phyloP scores from a whole-genome alignment of 164 flowering plant genomes.

The Vitis labrusca region DNA sequence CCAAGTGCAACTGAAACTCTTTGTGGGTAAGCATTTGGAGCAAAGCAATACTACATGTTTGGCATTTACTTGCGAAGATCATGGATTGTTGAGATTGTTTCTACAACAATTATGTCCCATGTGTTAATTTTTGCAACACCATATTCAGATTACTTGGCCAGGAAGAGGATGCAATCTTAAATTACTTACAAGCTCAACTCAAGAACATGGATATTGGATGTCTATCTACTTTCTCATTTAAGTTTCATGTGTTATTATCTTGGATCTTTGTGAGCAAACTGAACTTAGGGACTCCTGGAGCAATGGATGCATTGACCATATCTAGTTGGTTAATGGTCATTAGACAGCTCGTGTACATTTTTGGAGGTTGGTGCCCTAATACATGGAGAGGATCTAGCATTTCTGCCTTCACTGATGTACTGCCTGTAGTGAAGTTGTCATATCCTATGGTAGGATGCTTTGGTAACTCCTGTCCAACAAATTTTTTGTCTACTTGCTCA shows the following conservation, averaged over 20 bases:
- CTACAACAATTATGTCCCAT: slow-evolving; percentile 15
- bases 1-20: slow-evolving; percentile 34
- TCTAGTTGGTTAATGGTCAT: slow-evolving; percentile 10
- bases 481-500: too few relatives aligned
- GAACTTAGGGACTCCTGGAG: slow-evolving; percentile 20
- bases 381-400: slow-evolving; percentile 28
- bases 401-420: slow-evolving; percentile 23
- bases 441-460: slow-evolving; percentile 29
- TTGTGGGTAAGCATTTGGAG: slow-evolving; percentile 40
- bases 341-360: slow-evolving; percentile 18
- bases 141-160: slow-evolving; percentile 15
- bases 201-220: slow-evolving; percentile 22
- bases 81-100: slow-evolving; percentile 17
- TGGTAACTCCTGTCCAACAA: slow-evolving; percentile 12
- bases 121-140: slow-evolving; percentile 9
- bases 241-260: slow-evolving; percentile 17
- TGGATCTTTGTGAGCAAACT: slow-evolving; percentile 21
- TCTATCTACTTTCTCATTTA: slow-evolving; percentile 11
- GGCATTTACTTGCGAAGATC: slow-evolving; percentile 30
- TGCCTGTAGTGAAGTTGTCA: slow-evolving; percentile 28
- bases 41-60: slow-evolving; percentile 27
- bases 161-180: slow-evolving; percentile 6
- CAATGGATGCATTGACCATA: slow-evolving; percentile 18
- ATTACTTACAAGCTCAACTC: slow-evolving; percentile 23
- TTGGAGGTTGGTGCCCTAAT: slow-evolving; percentile 28